These are phyloP conservation scores for Penicillium canariense DNA, from an alignment of 495 filamentous ascomycete genomes.

Conservation along the genomic window DNA sequence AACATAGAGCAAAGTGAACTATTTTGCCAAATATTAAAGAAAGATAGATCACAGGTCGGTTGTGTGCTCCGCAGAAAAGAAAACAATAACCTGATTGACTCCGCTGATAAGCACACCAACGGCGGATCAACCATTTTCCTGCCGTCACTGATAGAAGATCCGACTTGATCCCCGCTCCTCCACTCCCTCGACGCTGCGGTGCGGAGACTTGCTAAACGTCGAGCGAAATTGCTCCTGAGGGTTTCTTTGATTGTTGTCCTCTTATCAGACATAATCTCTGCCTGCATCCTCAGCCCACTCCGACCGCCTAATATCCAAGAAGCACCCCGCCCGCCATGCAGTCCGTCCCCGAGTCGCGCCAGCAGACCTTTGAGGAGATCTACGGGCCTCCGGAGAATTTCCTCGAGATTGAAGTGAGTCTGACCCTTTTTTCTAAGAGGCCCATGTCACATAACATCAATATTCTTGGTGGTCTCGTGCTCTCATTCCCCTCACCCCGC, in stretches of 20 bases:
- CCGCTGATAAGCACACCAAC: constrained; percentile 15
- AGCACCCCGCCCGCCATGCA: constrained; percentile 56
- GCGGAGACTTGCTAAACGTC: background rate
- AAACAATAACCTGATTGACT: background rate
- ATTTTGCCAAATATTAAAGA: background rate
- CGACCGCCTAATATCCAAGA: constrained; percentile 1
- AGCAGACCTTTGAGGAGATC: constrained; percentile 97
- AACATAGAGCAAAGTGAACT: background rate
- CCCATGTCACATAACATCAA: background rate
- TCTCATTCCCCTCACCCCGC: constrained; percentile 8
- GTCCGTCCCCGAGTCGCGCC: constrained; percentile 78
- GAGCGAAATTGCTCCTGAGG: background rate
- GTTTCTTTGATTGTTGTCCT: background rate
- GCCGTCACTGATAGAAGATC: constrained; percentile 14
- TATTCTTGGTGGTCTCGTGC: constrained; percentile 9
- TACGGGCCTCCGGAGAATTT: constrained; percentile 99
- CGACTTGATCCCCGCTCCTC: constrained; percentile 6
- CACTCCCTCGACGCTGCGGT: constrained; percentile 3
- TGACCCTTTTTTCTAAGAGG: background rate
- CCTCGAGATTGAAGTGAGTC: constrained; percentile 87
- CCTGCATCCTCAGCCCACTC: background rate
- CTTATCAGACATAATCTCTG: background rate
- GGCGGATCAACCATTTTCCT: constrained; percentile 19
- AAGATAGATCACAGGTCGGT: background rate
- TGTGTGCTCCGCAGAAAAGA: background rate